Evolutionary conservation across 345 rosid species (phyloP), one percentile per base, ranked within the genome.

Genomic region (Clarkia xantiana): DNA sequence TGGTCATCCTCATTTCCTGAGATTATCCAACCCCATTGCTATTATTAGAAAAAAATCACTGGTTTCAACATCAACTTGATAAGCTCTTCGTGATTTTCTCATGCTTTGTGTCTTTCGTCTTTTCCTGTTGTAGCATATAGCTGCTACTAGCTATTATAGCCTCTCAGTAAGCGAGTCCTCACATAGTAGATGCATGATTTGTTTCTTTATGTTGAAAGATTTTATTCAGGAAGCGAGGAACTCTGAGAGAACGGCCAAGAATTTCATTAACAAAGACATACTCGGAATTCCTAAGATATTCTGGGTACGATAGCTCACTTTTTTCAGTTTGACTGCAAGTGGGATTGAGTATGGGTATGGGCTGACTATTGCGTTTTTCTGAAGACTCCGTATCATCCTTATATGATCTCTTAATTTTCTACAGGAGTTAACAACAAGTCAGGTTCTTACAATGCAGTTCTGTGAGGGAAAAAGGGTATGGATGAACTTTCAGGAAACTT

Each of bases 371-470:
- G 36, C 36, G 8, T 10, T 5, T 3, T 29, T 7, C 36, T 7
- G 8, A 7, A 29, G 8, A 29, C 8, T 29, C 36, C 8, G 1
- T 29, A 29, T 29, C 36, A 29, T 29, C 9, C 36, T 25, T 23
- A 40, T 53, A 13, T 53, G 46, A 23, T 42, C 17, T 18, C 5
- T 18, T 25, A 11, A 12, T 16, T 18, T 20, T 54, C 17, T 61
- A 36, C 54, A 87, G 94, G 89, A 77, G 41, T 66, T 76, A 43
- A 89, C 97, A 3, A 80, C 97, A 55, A 73, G 60, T 42, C 76
- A 78, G 17, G 85, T 89, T 70, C 70, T 89, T 43, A 80, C 85
- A 10, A 89, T 89, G 97, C 74, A 84, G 64, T 89, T 82, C 66
- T 89, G 86, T 47, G 52, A 41, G 18, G 93, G 97, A 39, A 62